Conservation (phyloP, 306 rosid species). For the Prunus mume region DNA sequence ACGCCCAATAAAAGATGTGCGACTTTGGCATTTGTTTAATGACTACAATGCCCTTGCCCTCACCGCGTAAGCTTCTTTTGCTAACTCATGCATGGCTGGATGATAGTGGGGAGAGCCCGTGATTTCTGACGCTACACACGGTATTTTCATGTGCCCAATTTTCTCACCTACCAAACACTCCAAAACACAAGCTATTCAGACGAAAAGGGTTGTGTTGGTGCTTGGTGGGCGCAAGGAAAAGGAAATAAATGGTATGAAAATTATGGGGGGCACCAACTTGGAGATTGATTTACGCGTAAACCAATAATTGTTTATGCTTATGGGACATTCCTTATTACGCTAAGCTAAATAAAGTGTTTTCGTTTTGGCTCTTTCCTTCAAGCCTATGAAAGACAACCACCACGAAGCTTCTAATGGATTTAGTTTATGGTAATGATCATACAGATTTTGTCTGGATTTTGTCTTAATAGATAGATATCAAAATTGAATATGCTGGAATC, state of each 20-base stretch:
- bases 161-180: constrained; percentile 15
- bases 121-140: constrained; percentile 65
- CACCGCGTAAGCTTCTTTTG: constrained; percentile 30
- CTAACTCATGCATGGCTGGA: constrained; percentile 22
- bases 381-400: background rate
- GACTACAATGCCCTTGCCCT: background rate
- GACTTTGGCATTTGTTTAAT: background rate
- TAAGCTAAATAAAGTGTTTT: background rate
- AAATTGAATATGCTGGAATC: background rate
- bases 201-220: background rate
- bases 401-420: background rate
- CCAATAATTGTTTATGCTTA: constrained; percentile 2
- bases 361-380: background rate
- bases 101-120: constrained; percentile 40
- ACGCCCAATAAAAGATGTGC: background rate
- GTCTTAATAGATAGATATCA: background rate
- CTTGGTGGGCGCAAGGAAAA: background rate
- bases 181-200: background rate
- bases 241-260: background rate
- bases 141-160: constrained; percentile 31
- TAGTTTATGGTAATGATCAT: background rate
- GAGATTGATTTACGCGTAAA: constrained; percentile 46
- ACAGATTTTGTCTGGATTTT: background rate
- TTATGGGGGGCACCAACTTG: background rate
- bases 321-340: constrained; percentile 28